Conservation (phyloP, 257 asterid species). For the Solanum dulcamara region DNA sequence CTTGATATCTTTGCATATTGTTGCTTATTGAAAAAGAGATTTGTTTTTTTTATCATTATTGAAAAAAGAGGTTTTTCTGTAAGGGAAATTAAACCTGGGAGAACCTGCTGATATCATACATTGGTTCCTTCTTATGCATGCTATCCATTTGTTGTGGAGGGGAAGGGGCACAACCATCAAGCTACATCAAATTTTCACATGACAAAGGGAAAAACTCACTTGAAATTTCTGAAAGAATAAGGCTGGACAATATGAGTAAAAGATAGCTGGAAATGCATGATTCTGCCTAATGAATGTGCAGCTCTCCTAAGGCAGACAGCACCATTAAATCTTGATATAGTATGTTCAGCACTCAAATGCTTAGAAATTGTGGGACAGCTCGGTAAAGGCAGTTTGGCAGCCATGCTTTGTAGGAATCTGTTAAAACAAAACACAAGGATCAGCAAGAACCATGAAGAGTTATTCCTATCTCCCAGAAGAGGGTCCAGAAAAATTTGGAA, state of each 20-base stretch:
- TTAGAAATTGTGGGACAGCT: neutral
- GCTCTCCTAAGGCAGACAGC: conserved; percentile 8
- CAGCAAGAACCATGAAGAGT: neutral
- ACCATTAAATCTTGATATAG: neutral
- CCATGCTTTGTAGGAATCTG: neutral
- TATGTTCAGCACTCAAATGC: neutral
- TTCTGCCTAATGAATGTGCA: conserved; percentile 6
- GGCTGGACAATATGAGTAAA: conserved; percentile 4
- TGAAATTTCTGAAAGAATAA: conserved; percentile 4
- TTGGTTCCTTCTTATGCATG: neutral
- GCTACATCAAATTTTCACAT: neutral
- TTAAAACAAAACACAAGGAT: neutral
- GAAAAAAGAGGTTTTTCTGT: neutral
- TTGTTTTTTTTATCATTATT: too few species aligned
- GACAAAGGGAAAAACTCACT: conserved; percentile 7
- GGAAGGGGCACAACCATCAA: conserved; percentile 1
- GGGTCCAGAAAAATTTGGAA: neutral
- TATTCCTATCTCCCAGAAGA: neutral
- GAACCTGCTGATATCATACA: neutral
- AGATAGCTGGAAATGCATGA: conserved; percentile 1
- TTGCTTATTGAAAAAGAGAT: neutral
- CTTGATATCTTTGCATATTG: neutral
- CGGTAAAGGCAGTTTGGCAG: neutral
- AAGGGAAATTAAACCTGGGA: neutral
- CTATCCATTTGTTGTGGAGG: neutral